A percentile compares a stretch with the other conserved stretches of the same genome.
Conservation (phyloP, 768 basidiomycete genomes). For the Lanmaoa rubissima region DNA sequence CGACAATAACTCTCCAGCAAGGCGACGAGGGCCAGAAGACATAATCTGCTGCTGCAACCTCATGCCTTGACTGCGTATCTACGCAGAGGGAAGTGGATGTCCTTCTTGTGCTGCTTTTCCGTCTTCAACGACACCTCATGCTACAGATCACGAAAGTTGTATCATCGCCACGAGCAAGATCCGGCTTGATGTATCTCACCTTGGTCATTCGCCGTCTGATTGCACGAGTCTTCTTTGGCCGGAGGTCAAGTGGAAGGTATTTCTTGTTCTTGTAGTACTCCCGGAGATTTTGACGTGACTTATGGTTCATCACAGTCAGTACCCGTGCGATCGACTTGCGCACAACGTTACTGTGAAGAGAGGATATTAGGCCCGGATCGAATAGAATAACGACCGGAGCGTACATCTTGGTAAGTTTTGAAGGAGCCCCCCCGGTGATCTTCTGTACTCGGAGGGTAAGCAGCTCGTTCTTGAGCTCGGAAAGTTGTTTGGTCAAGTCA, state of each 20-base stretch:
- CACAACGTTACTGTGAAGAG: slow-evolving; percentile 72
- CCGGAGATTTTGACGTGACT: slow-evolving; percentile 92
- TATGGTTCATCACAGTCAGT: slow-evolving; percentile 97
- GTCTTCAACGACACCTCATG: slow-evolving; percentile 86
- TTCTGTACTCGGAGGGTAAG: slow-evolving; percentile 94
- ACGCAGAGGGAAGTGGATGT: slow-evolving; percentile 87
- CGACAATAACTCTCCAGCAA: slow-evolving; percentile 21
- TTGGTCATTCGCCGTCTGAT: slow-evolving; percentile 94
- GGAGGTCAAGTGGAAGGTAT: slow-evolving; percentile 95
- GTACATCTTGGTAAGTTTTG: slow-evolving; percentile 97
- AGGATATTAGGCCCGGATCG: neutral
- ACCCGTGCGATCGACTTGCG: slow-evolving; percentile 99
- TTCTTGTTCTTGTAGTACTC: slow-evolving; percentile 99
- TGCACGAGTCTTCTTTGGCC: slow-evolving; percentile 96
- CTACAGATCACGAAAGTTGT: slow-evolving; percentile 38
- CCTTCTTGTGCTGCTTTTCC: slow-evolving; percentile 91
- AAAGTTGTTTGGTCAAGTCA: slow-evolving; percentile 92
- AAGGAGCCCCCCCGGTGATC: slow-evolving; percentile 92
- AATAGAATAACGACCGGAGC: slow-evolving; percentile 28
- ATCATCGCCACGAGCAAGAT: neutral
- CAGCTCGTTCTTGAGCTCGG: slow-evolving; percentile 95
- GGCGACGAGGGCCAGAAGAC: slow-evolving; percentile 14
- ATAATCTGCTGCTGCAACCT: slow-evolving; percentile 29
- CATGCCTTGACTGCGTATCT: slow-evolving; percentile 96
- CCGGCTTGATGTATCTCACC: slow-evolving; percentile 43